These are phyloP conservation scores for Geotrichum macrosporum DNA, from an alignment of 1,139 yeast species.

Conservation along the genomic window DNA sequence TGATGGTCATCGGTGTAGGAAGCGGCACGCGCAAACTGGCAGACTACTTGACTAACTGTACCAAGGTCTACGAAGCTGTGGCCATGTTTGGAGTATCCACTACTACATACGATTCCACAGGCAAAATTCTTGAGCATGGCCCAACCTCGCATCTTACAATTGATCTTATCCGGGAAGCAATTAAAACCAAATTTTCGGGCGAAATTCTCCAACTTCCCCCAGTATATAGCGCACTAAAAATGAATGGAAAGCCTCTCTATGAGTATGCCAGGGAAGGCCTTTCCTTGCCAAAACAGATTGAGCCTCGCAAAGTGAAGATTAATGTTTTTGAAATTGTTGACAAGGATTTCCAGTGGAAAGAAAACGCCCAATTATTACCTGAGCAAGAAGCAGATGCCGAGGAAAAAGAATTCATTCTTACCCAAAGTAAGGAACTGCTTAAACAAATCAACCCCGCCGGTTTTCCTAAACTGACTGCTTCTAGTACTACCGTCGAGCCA, in stretches of 20 bases:
- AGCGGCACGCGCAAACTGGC: slow-evolving; percentile 78
- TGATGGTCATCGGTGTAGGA: slow-evolving; percentile 85
- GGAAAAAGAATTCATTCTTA: slow-evolving; percentile 13
- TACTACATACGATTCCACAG: slow-evolving; percentile 91
- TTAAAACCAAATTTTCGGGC: slow-evolving; percentile 63
- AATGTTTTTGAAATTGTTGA: slow-evolving; percentile 49
- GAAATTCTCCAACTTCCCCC: slow-evolving; percentile 88
- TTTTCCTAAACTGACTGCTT: slow-evolving; percentile 4
- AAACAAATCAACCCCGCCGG: background rate
- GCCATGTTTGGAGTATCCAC: slow-evolving; percentile 88
- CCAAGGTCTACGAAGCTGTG: slow-evolving; percentile 74
- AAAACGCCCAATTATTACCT: slow-evolving; percentile 41
- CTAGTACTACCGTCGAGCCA: background rate
- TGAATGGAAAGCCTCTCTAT: slow-evolving; percentile 89
- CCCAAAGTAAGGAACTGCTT: slow-evolving; percentile 1
- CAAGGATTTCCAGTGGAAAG: slow-evolving; percentile 29
- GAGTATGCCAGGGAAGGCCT: slow-evolving; percentile 88
- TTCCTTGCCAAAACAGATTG: slow-evolving; percentile 76
- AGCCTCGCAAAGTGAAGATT: slow-evolving; percentile 66
- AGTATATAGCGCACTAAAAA: slow-evolving; percentile 87
- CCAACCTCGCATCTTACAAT: slow-evolving; percentile 55
- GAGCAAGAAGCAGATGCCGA: slow-evolving; percentile 41
- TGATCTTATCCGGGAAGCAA: slow-evolving; percentile 49
- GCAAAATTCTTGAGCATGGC: slow-evolving; percentile 64
- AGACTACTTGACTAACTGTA: slow-evolving; percentile 55